Evolutionary conservation across 805 yeast genomes (phyloP), one percentile per base, ranked within the genome.

Genomic region (Danielia reshetovae): DNA sequence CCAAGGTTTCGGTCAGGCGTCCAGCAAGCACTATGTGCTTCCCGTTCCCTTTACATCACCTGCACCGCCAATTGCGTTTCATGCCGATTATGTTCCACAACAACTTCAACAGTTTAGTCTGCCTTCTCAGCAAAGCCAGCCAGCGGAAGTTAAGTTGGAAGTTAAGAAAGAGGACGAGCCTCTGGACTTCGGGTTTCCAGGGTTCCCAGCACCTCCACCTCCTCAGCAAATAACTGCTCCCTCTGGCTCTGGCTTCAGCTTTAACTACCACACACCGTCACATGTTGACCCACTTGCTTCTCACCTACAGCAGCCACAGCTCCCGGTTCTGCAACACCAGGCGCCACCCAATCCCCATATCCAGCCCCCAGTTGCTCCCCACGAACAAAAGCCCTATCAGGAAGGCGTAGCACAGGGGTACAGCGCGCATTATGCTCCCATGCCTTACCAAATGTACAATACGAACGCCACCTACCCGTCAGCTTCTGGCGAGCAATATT

Each of bases 81-180:
- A 27, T 6, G 22, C 19, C 4, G 29, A 27, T 21, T 27, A 27
- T 10, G 29, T 27, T 7, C 29, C 29, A 8, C 29, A 27, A n/a
- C 19, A 17, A 21, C 21, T 27, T 7, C 29, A 27, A n/a, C 12
- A 7, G 16, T 14, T 5, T 10, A n/a, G n/a, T n/a, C n/a, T n/a
- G n/a, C n/a, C n/a, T n/a, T n/a, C n/a, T n/a, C n/a, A n/a, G n/a
- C n/a, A n/a, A n/a, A n/a, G n/a, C n/a, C 16, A 5, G 17, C 27
- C 16, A 6, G 6, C 10, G 10, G 16, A 25, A 5, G 7, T 7
- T n/a, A 24, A 6, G 6, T 11, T 5, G 8, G 27, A 7, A 10
- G 8, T n/a, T 5, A 25, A 25, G 17, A n/a, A 25, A 14, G 15
- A 13, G 8, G 15, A 25, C 5, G 27, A 7, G 10, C 16, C 9